phyloP scores from a whole-genome alignment of 257 asterid species.

The Coffea canephora region DNA sequence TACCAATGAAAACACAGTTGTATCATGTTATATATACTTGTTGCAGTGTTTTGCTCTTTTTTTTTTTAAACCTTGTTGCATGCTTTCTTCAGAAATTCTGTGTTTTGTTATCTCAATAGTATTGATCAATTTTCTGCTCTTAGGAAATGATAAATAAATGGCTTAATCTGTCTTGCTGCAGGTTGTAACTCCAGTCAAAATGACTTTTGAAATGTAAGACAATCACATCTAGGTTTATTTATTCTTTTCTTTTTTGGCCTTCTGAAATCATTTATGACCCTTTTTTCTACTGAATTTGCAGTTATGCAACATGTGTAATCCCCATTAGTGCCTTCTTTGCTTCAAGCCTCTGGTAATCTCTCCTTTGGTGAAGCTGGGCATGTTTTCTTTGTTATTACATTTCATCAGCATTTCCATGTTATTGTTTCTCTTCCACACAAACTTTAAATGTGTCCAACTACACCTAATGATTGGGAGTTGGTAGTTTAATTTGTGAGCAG shows the following conservation, averaged over 20 bases:
- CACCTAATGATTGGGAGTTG: not conserved
- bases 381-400: not conserved
- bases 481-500: not conserved
- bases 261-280: conserved; percentile 16
- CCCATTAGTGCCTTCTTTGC: conserved; percentile 98
- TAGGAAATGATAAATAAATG: not conserved
- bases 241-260: not conserved
- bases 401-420: not conserved
- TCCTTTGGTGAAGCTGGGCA: not conserved
- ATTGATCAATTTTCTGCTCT: not conserved
- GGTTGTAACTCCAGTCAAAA: conserved; percentile 93
- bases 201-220: conserved; percentile 91
- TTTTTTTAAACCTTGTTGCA: not conserved
- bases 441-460: not conserved
- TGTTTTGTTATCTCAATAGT: not conserved
- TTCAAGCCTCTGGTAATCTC: conserved; percentile 79
- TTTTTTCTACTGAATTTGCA: conserved; percentile 41
- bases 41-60: not conserved
- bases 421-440: not conserved
- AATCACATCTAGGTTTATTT: conserved; percentile 19
- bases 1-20: not conserved
- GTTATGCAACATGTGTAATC: conserved; percentile 91
- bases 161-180: conserved; percentile 32
- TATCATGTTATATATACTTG: not conserved
- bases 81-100: not conserved